phyloP scores from a whole-genome alignment of 2,329 filamentous ascomycete species.

The Lachnellula arida region DNA sequence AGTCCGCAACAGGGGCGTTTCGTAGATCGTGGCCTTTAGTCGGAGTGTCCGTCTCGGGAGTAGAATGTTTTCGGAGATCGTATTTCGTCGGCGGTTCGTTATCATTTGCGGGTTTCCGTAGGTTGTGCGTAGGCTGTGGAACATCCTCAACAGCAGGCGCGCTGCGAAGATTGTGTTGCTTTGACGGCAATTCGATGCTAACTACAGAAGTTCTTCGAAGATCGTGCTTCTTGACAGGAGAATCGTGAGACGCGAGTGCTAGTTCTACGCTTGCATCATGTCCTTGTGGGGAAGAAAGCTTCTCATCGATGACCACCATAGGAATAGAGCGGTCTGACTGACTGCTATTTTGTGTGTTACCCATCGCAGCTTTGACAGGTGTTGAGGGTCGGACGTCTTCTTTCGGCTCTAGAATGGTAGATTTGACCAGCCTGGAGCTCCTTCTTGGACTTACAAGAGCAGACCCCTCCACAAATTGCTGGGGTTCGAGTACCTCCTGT shows the following conservation, averaged over 20 bases:
- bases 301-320: slow-evolving; percentile 19
- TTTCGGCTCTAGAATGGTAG: slow-evolving; percentile 7
- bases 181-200: neutral
- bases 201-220: slow-evolving; percentile 11
- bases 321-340: slow-evolving; percentile 15
- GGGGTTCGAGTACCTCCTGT: slow-evolving; percentile 1
- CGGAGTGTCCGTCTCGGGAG: slow-evolving; percentile 12
- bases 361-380: slow-evolving; percentile 1
- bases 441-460: slow-evolving; percentile 12
- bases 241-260: slow-evolving; percentile 24
- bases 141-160: neutral
- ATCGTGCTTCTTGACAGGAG: slow-evolving; percentile 20
- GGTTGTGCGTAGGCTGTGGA: neutral
- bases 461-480: neutral
- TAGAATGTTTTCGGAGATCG: neutral
- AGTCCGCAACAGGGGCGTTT: slow-evolving; percentile 15
- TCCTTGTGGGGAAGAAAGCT: slow-evolving; percentile 16
- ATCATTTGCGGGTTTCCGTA: neutral
- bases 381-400: slow-evolving; percentile 11
- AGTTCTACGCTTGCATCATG: slow-evolving; percentile 31
- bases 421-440: slow-evolving; percentile 17
- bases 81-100: neutral
- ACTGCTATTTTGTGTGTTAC: slow-evolving; percentile 2
- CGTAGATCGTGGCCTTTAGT: slow-evolving; percentile 20
- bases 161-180: neutral